Evolutionary conservation across 208 protist genomes (phyloP).

Genomic region (Histomonas meleagridis): DNA sequence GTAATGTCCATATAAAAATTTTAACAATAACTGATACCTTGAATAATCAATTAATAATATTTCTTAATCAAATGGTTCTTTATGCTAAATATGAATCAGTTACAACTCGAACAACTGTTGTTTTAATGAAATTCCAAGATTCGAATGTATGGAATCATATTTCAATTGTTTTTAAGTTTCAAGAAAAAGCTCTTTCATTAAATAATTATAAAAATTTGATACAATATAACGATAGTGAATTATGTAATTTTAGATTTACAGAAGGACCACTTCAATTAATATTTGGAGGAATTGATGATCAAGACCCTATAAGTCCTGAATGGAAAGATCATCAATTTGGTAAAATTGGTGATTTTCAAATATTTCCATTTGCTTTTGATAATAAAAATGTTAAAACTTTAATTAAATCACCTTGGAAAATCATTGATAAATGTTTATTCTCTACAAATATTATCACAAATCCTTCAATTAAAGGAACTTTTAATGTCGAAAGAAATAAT

Average conservation of each 20-base stretch:
- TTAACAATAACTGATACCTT: not conserved
- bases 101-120: not conserved
- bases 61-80: not conserved
- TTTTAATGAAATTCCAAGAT: not conserved
- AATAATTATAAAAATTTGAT: not conserved
- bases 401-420: not conserved
- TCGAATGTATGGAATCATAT: not conserved
- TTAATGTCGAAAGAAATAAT: not conserved
- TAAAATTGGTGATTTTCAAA: not conserved
- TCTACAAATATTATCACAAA: not conserved
- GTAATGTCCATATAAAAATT: not conserved
- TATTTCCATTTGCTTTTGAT: not conserved
- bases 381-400: not conserved
- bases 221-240: not conserved
- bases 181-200: not conserved
- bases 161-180: not conserved
- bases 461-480: not conserved
- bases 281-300: not conserved
- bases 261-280: not conserved
- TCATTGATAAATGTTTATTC: not conserved
- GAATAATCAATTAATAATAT: not conserved
- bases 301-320: not conserved
- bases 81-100: not conserved
- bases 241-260: not conserved
- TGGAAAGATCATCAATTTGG: not conserved